phyloP scores from a whole-genome alignment of 2,329 filamentous ascomycete species.

The Stachybotrys chartarum region DNA sequence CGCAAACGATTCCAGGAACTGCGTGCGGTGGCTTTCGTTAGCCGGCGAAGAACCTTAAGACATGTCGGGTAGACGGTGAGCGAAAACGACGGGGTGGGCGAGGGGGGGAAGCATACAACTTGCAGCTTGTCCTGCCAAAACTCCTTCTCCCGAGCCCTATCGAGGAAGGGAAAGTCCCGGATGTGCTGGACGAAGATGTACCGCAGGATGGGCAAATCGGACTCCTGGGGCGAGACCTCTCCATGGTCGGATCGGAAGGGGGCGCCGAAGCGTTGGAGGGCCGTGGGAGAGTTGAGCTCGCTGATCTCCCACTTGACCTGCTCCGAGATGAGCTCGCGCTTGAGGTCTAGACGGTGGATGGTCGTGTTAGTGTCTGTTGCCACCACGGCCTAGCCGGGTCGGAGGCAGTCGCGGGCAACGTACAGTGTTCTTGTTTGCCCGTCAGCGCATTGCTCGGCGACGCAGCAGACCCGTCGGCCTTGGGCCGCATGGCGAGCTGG shows the following conservation, averaged over 20 bases:
- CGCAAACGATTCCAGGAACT: constrained; percentile 96
- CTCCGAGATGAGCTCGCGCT: constrained; percentile 85
- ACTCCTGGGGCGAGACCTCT: constrained; percentile 88
- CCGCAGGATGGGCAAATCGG: constrained; percentile 83
- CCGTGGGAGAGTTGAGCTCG: constrained; percentile 91
- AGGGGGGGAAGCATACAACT: constrained; percentile 44
- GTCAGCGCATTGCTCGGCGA: constrained; percentile 55
- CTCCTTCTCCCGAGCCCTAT: constrained; percentile 95
- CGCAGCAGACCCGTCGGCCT: constrained; percentile 20
- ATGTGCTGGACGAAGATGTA: constrained; percentile 99
- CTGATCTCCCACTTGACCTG: constrained; percentile 87
- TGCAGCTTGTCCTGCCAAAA: constrained; percentile 99
- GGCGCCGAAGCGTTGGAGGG: constrained; percentile 88
- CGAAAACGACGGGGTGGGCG: not conserved
- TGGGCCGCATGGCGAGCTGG: constrained; percentile 21
- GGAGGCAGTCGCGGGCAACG: not conserved
- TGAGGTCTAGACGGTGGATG: constrained; percentile 57
- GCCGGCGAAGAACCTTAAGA: no score
- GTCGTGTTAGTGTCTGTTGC: not conserved
- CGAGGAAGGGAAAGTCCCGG: constrained; percentile 94
- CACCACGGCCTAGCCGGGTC: no score
- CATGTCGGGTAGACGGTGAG: not conserved
- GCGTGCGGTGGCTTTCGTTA: not conserved
- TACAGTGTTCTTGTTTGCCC: constrained; percentile 97
- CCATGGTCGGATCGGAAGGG: constrained; percentile 90